These are phyloP conservation scores for Trypanosoma melophagium DNA, from an alignment of 208 protist genomes.

Conservation along the genomic window DNA sequence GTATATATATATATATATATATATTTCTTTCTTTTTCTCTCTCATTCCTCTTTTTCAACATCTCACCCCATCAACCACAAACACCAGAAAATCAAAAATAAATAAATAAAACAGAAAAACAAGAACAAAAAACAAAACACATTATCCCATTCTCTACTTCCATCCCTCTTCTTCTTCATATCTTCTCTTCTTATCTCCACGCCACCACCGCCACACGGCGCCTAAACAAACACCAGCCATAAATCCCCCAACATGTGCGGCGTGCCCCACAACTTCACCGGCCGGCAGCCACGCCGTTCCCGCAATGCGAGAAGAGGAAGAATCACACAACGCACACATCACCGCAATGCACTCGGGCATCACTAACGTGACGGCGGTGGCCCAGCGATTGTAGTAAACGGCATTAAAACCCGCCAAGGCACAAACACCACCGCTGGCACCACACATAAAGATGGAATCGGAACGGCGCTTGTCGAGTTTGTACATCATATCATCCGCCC, in stretches of 20 bases:
- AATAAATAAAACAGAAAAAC: slow-evolving; percentile 16
- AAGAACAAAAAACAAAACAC: not conserved
- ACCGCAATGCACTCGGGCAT: slow-evolving; percentile 38
- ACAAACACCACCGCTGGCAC: slow-evolving; percentile 53
- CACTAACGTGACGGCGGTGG: slow-evolving; percentile 33
- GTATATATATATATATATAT: too few species aligned
- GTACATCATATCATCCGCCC: slow-evolving; percentile 23
- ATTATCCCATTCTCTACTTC: not conserved
- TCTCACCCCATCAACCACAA: not conserved
- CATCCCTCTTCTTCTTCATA: slow-evolving; percentile 1
- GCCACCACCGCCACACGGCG: slow-evolving; percentile 31
- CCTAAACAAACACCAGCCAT: slow-evolving; percentile 41
- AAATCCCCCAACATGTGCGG: slow-evolving; percentile 70
- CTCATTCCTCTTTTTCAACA: not conserved
- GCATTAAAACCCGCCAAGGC: slow-evolving; percentile 60
- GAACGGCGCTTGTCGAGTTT: slow-evolving; percentile 37
- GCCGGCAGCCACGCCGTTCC: slow-evolving; percentile 28
- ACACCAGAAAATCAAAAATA: not conserved
- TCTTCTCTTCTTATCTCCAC: not conserved
- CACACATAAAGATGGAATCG: slow-evolving; percentile 55
- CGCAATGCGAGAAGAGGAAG: not conserved
- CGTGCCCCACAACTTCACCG: slow-evolving; percentile 52
- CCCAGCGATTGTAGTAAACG: slow-evolving; percentile 38
- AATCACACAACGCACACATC: slow-evolving; percentile 13
- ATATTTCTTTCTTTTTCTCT: too few species aligned